Evolutionary conservation across 1,139 yeast species (phyloP).

Genomic region (Petasospora rhodanensis): DNA sequence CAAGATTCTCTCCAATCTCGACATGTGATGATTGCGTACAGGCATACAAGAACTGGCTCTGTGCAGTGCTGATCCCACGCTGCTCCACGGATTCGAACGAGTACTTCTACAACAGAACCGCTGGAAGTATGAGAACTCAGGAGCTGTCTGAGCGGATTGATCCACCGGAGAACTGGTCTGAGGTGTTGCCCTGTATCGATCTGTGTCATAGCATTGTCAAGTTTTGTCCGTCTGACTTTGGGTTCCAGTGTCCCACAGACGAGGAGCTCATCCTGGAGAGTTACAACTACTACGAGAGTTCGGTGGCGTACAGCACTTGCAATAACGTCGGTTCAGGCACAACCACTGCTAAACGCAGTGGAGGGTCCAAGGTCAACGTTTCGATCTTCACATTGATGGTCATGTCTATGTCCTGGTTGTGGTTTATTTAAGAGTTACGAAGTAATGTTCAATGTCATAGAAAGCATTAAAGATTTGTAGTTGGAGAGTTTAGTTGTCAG

Average conservation of each 20-base stretch:
- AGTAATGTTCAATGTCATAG: background rate
- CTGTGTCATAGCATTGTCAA: slow-evolving; percentile 75
- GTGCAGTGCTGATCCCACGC: slow-evolving; percentile 87
- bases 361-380: background rate
- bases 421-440: too few relatives aligned
- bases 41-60: slow-evolving; percentile 83
- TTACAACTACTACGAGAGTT: slow-evolving; percentile 39
- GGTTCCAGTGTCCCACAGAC: slow-evolving; percentile 66
- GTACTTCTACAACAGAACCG: slow-evolving; percentile 45
- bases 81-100: slow-evolving; percentile 53
- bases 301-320: slow-evolving; percentile 36
- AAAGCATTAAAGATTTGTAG: background rate
- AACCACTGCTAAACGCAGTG: background rate
- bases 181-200: slow-evolving; percentile 80
- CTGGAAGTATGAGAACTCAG: slow-evolving; percentile 55
- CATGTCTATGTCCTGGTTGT: too few relatives aligned
- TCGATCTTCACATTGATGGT: too few relatives aligned
- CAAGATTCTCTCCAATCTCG: slow-evolving; percentile 67
- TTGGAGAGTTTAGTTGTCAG: slow-evolving; percentile 6
- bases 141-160: slow-evolving; percentile 50
- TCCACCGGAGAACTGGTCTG: slow-evolving; percentile 66
- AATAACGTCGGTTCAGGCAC: slow-evolving; percentile 41
- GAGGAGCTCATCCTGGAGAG: slow-evolving; percentile 35
- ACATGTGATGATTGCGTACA: slow-evolving; percentile 69
- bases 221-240: slow-evolving; percentile 77